Evolutionary conservation across 768 basidiomycete genomes (phyloP), one percentile per base, ranked within the genome.

Genomic region (Xerocomellus chrysenteron): DNA sequence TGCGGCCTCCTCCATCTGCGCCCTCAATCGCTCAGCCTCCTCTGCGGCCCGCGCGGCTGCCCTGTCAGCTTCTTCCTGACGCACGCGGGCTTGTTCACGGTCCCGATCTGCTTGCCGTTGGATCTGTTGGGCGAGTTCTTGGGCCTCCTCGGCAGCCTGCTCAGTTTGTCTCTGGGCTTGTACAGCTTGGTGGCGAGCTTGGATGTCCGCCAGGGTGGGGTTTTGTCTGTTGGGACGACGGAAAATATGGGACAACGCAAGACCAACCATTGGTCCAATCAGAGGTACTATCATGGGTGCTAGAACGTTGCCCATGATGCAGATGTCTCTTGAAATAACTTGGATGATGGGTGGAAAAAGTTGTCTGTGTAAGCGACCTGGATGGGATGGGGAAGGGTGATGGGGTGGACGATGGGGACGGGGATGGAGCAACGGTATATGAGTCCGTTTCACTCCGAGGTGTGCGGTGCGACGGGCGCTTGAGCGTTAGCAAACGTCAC

Each of bases 171-270:
- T 24, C 36, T 35, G 50, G 1, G 59, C 59, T 19, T 42, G 28
- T 33, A 63, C 58, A 6, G 55, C 60, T 2, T 17, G 11, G 1
- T 56, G 40, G 5, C 45, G 66, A 4, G 46, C 47, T 13, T 50
- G 46, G 4, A 66, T 59, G 0, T 28, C 50, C 3, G 32, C 35
- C 9, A 67, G 26, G 4, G 62, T 53, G 2, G 59, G 65, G 32
- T 64, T 67, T 36, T 16, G 19, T 19, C 16, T 37, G 30, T 49
- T 17, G 1, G 65, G 65, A 35, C 21, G 50, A 42, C 24, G 53
- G 5, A 51, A 43, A 12, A 46, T 2, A 12, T 8, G 9, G 1
- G 14, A 16, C 0, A 55, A 7, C 30, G n/a, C 30, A 0, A 24
- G 7, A 5, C 12, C 6, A n/a, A 17, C 41, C 13, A 50, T 6